These are phyloP conservation scores for Kodamaea fungicola DNA, from an alignment of 1,139 yeast species.

Conservation along the genomic window DNA sequence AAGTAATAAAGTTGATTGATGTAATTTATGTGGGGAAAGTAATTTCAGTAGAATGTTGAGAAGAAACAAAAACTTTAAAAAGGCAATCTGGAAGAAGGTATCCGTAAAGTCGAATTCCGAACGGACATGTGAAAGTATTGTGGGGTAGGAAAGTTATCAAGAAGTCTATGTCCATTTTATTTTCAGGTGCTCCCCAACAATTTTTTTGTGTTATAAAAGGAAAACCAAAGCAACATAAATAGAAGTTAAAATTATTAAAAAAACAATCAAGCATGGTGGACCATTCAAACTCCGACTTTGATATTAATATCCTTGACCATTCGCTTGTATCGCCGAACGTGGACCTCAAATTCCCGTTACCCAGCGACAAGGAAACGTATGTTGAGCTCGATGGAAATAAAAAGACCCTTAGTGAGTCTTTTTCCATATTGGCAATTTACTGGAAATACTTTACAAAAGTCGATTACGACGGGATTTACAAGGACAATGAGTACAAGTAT, in stretches of 20 bases:
- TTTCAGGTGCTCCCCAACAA: constrained; percentile 8
- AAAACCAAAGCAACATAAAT: background rate
- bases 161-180: background rate
- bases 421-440: constrained; percentile 32
- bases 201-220: constrained; percentile 1
- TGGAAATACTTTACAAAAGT: constrained; percentile 25
- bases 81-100: too few relatives aligned
- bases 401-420: constrained; percentile 16
- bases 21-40: too few relatives aligned
- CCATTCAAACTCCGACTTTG: constrained; percentile 15
- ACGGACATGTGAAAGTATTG: too few relatives aligned
- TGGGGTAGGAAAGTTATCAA: too few relatives aligned
- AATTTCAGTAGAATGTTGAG: background rate
- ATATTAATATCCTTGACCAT: constrained; percentile 39
- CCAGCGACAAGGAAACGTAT: constrained; percentile 32
- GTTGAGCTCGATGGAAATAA: constrained; percentile 30
- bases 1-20: too few relatives aligned
- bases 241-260: background rate
- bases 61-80: background rate
- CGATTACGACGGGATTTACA: constrained; percentile 31
- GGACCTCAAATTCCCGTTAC: constrained; percentile 39
- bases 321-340: constrained; percentile 30
- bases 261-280: constrained; percentile 2
- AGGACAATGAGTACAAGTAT: constrained; percentile 33
- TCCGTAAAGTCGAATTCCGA: too few relatives aligned